These are phyloP conservation scores for Pseudogymnoascus sp. DNA, from an alignment of 2,329 filamentous ascomycete genomes.

Conservation along the genomic window DNA sequence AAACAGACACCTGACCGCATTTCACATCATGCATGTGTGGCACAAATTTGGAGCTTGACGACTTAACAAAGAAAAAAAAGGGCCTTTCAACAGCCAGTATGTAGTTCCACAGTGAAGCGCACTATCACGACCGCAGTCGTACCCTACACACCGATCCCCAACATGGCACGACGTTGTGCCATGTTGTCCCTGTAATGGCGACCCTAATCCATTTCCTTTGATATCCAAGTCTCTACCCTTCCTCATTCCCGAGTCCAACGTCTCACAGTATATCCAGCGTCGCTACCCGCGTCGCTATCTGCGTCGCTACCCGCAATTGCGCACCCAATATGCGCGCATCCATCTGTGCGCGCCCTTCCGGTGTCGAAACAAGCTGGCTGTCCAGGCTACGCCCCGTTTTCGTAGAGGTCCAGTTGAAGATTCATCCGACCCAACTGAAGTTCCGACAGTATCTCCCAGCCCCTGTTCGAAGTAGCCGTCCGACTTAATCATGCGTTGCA, in stretches of 20 bases:
- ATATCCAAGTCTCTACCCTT: neutral
- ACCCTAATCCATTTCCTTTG: neutral
- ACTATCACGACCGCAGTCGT: neutral
- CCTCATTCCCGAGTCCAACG: neutral
- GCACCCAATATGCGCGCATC: neutral
- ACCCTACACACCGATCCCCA: neutral
- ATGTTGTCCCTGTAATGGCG: neutral
- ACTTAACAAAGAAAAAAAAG: neutral
- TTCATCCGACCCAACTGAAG: neutral
- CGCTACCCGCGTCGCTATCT: neutral
- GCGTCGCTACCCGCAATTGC: neutral
- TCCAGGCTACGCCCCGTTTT: neutral
- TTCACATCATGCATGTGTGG: neutral
- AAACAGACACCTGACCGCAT: neutral
- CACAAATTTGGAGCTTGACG: constrained; percentile 1
- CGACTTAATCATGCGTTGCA: neutral
- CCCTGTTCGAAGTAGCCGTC: neutral
- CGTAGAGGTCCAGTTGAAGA: neutral
- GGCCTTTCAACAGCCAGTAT: neutral
- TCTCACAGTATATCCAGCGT: neutral
- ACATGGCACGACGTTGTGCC: neutral
- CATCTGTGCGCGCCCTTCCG: neutral
- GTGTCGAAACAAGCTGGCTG: neutral
- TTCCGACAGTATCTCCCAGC: constrained; percentile 2
- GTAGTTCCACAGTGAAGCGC: neutral